Evolutionary conservation across 805 yeast genomes (phyloP), one percentile per base, ranked within the genome.

Genomic region (Clavispora asparagi): DNA sequence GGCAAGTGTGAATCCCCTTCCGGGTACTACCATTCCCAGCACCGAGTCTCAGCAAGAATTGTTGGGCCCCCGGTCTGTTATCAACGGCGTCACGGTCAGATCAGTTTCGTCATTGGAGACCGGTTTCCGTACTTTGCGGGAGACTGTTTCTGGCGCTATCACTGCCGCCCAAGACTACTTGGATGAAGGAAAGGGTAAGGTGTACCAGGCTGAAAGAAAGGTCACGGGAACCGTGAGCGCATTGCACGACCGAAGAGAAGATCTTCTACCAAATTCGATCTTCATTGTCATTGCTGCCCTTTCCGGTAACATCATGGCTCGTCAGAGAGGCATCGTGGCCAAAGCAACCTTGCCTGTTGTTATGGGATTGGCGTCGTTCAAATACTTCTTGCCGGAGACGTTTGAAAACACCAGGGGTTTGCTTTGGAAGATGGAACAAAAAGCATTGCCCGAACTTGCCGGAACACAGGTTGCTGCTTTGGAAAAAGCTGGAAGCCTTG

Each of bases 291-390:
- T 87, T 27, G 90, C 88, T 12, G 75, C 81, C 2, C 71, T 89
- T 45, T 68, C 88, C 7, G 96, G 96, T 33, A 77, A 85, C 40
- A 82, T 88, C 43, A 56, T 82, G 42, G 79, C 94, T 1, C 85
- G 95, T 57, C 80, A 83, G 56, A 74, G 85, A 47, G 80, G 80
- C 46, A 53, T 82, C 19, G 43, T 82, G 2, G 58, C 85, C 11
- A 79, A 82, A 56, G 70, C 74, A 3, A 50, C 76, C 0, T 67
- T 77, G 13, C 96, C 96, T 1, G 46, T 82, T 2, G 65, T 70
- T 0, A 73, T 84, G 44, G 94, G 91, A 12, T 50, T 77, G 27
- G 76, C 69, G 6, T 81, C 92, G 0, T 87, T 89, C 67, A 78
- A 71, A 49, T 74, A 78, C 61, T 82, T 86, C 55, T 73, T 87